phyloP scores from a whole-genome alignment of 2,329 filamentous ascomycete genomes.

The Alternaria metachromatica region DNA sequence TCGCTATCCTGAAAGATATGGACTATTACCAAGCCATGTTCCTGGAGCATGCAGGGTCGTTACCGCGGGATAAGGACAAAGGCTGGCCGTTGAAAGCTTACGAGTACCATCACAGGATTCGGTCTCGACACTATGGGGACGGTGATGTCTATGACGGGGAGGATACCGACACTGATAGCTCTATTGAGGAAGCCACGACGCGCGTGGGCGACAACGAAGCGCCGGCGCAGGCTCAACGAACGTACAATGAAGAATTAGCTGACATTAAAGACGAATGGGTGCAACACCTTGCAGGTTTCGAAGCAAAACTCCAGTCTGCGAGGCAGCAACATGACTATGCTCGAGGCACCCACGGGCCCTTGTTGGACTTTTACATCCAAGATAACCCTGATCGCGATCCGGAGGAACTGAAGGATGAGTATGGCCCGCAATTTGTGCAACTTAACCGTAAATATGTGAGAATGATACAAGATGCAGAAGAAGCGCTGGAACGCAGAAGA shows the following conservation, averaged over 20 bases:
- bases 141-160: background rate
- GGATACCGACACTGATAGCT: too few species aligned
- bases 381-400: background rate
- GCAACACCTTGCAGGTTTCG: background rate
- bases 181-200: too few species aligned
- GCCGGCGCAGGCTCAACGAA: too few species aligned
- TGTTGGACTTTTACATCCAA: accelerated
- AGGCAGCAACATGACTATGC: background rate
- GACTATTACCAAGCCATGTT: background rate
- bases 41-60: background rate
- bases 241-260: too few species aligned
- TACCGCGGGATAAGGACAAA: background rate
- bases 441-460: accelerated
- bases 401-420: background rate
- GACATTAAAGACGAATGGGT: too few species aligned
- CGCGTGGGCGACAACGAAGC: too few species aligned
- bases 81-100: background rate
- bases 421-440: background rate
- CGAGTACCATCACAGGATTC: background rate
- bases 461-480: background rate
- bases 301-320: background rate
- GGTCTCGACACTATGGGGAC: background rate
- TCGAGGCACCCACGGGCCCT: background rate
- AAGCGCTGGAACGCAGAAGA: accelerated
- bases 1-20: background rate